A percentile compares a stretch with the other conserved stretches of the same genome.
phyloP scores from a whole-genome alignment of 169 alveolate genomes.

The Theileria sp. region DNA sequence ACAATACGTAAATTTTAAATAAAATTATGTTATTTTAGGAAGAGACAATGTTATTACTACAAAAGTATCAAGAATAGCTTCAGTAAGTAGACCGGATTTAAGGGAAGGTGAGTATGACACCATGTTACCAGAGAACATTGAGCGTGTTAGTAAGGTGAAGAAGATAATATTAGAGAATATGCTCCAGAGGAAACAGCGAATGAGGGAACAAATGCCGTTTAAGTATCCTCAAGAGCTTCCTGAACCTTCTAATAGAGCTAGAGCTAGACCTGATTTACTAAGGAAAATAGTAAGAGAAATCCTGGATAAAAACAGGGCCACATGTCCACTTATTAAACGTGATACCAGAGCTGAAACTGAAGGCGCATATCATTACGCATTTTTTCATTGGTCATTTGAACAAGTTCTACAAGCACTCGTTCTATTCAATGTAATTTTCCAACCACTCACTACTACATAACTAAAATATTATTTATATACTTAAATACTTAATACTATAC shows the following conservation, averaged over 20 bases:
- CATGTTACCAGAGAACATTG: conserved; percentile 6
- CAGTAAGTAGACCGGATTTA: not conserved
- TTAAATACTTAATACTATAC: too few relatives aligned
- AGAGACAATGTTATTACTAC: not conserved
- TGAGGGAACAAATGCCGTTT: conserved; percentile 23
- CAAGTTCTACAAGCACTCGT: conserved; percentile 70
- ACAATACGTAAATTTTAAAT: not conserved
- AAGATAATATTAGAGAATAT: conserved; percentile 14
- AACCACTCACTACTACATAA: too few relatives aligned
- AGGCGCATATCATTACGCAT: conserved; percentile 72
- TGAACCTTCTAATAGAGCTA: conserved; percentile 39
- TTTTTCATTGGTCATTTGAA: conserved; percentile 72
- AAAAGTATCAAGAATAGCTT: not conserved
- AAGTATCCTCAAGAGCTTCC: conserved; percentile 34
- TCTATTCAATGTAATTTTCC: conserved; percentile 59
- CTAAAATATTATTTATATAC: too few relatives aligned
- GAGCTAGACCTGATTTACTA: conserved; percentile 18
- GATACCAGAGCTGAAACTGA: conserved; percentile 58
- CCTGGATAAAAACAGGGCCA: conserved; percentile 34
- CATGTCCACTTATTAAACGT: conserved; percentile 20
- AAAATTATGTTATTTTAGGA: conserved; percentile 4
- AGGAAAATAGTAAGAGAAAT: conserved; percentile 40
- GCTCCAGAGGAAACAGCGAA: not conserved
- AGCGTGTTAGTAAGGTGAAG: conserved; percentile 33
- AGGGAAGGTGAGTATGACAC: conserved; percentile 7